These are phyloP conservation scores for Sporothrix euskadiensis DNA, from an alignment of 2,329 filamentous ascomycete genomes.

Conservation along the genomic window DNA sequence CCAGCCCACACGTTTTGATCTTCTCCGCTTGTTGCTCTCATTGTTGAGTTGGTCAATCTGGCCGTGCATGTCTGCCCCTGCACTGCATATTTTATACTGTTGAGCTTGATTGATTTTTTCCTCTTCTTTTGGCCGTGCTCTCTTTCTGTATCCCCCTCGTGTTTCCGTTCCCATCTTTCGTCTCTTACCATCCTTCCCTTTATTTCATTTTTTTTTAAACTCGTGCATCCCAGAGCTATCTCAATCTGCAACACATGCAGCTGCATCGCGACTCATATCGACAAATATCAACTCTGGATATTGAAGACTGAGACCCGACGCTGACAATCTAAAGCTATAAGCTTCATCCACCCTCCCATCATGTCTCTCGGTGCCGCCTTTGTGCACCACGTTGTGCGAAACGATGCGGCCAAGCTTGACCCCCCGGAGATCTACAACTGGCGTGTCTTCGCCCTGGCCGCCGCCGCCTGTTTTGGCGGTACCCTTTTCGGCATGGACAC, in stretches of 20 bases:
- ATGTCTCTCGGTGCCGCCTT: conserved; percentile 28
- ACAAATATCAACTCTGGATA: neutral
- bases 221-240: neutral
- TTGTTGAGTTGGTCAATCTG: neutral
- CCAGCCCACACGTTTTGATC: neutral
- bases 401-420: conserved; percentile 64
- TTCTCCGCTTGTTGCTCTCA: neutral
- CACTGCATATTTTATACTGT: neutral
- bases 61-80: neutral
- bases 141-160: neutral
- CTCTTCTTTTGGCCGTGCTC: neutral
- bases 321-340: neutral
- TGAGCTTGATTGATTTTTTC: neutral
- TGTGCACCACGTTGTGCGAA: conserved; percentile 44
- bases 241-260: neutral
- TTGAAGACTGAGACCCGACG: neutral
- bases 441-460: conserved; percentile 64
- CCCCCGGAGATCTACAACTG: conserved; percentile 69
- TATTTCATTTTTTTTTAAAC: neutral
- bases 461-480: conserved; percentile 45
- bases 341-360: neutral
- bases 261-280: neutral
- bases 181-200: neutral
- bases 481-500: conserved; percentile 38
- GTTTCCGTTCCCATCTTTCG: neutral